Percentiles rank a stretch among this genome's conserved stretches.
These are phyloP conservation scores for Sporodiniella umbellata DNA, from an alignment of 371 early-diverging fungal species.

Conservation along the genomic window DNA sequence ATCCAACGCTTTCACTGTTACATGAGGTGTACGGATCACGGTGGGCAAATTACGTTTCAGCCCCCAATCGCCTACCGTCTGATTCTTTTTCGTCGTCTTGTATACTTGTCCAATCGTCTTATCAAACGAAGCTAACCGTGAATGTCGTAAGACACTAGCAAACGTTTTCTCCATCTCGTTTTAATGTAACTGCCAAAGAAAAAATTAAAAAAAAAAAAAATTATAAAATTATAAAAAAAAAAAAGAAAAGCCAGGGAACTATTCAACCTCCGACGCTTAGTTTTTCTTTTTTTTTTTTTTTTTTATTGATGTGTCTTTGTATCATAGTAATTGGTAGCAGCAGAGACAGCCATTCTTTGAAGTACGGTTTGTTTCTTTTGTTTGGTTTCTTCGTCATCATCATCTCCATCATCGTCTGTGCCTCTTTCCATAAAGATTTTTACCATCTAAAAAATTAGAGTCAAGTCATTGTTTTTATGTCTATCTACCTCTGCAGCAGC, in stretches of 20 bases:
- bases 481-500: constrained; percentile 45
- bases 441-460: constrained; percentile 9
- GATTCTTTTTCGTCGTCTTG: constrained; percentile 47
- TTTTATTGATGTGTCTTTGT: constrained; percentile 9
- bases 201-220: constrained; percentile 1
- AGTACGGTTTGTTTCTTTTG: constrained; percentile 21
- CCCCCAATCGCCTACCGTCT: constrained; percentile 72
- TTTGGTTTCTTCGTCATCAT: constrained; percentile 23
- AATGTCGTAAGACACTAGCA: constrained; percentile 65
- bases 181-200: background rate
- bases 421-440: constrained; percentile 26
- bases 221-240: constrained; percentile 6
- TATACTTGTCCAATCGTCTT: constrained; percentile 71
- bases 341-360: constrained; percentile 23
- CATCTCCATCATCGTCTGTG: constrained; percentile 22
- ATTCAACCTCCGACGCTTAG: background rate
- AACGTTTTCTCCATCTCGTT: constrained; percentile 79
- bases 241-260: background rate
- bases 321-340: constrained; percentile 24
- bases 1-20: constrained; percentile 62
- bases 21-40: constrained; percentile 56
- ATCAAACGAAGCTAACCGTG: constrained; percentile 72
- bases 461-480: background rate
- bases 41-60: constrained; percentile 76
- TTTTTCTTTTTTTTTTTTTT: constrained; percentile 3